A percentile compares a stretch with the other conserved stretches of the same genome.
These are phyloP conservation scores for Leccinum idahoense DNA, from an alignment of 1,284 basidiomycete genomes.

Conservation along the genomic window DNA sequence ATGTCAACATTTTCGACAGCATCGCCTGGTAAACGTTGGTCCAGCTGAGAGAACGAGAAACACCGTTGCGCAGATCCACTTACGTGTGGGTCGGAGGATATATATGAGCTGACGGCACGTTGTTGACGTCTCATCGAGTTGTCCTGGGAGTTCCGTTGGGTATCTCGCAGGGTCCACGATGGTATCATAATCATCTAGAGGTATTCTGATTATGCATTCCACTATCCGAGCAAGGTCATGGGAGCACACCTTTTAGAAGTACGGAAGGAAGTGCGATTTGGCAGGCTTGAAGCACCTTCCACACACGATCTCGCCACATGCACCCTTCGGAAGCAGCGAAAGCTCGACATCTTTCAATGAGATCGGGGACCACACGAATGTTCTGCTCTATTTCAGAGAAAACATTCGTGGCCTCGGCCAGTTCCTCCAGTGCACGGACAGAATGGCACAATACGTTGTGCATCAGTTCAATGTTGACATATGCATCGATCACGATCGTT, in stretches of 20 bases:
- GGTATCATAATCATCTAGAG: conserved; percentile 23
- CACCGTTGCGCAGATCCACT: conserved; percentile 29
- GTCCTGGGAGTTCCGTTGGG: conserved; percentile 20
- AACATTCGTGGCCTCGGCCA: conserved; percentile 30
- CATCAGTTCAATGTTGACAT: conserved; percentile 22
- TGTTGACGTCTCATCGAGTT: conserved; percentile 24
- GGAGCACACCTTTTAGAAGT: conserved; percentile 30
- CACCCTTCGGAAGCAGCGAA: conserved; percentile 16
- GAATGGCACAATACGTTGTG: conserved; percentile 28
- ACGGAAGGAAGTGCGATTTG: conserved; percentile 23
- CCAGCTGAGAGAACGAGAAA: conserved; percentile 21
- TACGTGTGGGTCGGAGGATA: conserved; percentile 21
- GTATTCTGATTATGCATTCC: background rate
- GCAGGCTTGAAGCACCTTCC: conserved; percentile 18
- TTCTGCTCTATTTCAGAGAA: conserved; percentile 30
- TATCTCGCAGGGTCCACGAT: conserved; percentile 19
- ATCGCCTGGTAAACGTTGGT: background rate
- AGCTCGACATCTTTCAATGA: conserved; percentile 28
- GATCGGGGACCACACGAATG: conserved; percentile 18
- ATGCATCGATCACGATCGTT: conserved; percentile 17
- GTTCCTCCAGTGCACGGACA: conserved; percentile 36
- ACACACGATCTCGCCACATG: conserved; percentile 23
- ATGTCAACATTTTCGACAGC: conserved; percentile 18
- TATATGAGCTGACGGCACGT: conserved; percentile 28
- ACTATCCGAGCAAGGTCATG: background rate